A percentile compares a stretch with the other conserved stretches of the same genome.
Evolutionary conservation across 73 alveolate genomes (phyloP).

Genomic region (Tetrahymena elliotti): DNA sequence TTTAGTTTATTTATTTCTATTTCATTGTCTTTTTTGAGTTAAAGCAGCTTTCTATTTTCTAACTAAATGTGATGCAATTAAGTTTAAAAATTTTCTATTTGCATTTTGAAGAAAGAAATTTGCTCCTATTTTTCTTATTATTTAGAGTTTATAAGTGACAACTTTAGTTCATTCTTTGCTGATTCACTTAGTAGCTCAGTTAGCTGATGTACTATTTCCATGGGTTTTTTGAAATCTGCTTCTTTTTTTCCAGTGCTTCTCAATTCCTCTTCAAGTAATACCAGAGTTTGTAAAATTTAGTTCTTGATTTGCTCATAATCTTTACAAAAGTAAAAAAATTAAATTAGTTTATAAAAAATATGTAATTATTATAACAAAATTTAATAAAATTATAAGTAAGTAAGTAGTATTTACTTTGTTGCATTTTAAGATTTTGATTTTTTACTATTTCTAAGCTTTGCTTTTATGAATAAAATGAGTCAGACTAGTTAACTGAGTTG

Average conservation of each 20-base stretch:
- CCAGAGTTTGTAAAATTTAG: not conserved
- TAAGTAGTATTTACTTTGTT: not conserved
- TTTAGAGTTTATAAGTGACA: not conserved
- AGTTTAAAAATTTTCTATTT: not conserved
- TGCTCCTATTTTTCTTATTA: not conserved
- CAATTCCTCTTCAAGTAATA: not conserved
- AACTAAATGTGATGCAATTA: not conserved
- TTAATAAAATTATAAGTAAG: not conserved
- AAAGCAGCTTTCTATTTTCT: not conserved
- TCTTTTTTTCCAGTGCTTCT: not conserved
- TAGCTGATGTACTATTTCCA: not conserved
- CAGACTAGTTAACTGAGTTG: not conserved
- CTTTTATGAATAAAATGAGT: not conserved
- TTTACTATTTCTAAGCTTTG: not conserved
- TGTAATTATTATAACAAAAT: not conserved
- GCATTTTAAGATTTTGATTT: not conserved
- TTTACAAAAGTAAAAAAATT: not conserved
- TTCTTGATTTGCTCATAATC: not conserved
- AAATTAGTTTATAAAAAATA: not conserved
- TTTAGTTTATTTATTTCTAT: not conserved
- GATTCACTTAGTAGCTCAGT: not conserved
- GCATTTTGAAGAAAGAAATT: not conserved
- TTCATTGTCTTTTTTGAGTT: not conserved
- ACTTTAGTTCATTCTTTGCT: not conserved
- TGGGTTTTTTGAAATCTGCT: not conserved